These are phyloP conservation scores for Tranzscheliella williamsii DNA, from an alignment of 1,284 basidiomycete species.

Conservation along the genomic window DNA sequence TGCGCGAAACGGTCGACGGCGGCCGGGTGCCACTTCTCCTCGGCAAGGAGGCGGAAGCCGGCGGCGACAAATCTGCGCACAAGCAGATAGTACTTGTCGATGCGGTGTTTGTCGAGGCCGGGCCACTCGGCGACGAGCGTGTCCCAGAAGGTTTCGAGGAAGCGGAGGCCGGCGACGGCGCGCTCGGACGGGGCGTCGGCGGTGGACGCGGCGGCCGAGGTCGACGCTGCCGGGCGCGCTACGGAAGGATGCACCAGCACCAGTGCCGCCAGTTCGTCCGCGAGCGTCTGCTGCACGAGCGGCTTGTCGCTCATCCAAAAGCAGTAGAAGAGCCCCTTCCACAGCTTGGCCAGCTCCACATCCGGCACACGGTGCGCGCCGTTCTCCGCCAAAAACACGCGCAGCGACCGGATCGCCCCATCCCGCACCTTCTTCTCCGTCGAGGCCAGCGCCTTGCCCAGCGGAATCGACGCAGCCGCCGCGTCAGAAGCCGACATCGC, in stretches of 20 bases:
- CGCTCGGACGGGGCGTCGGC: background rate
- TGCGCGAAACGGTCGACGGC: constrained; percentile 20
- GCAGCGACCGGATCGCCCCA: constrained; percentile 78
- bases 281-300: constrained; percentile 88
- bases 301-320: constrained; percentile 99
- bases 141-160: constrained; percentile 87
- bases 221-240: too few species aligned
- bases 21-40: constrained; percentile 70
- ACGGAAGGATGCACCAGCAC: constrained; percentile 33
- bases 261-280: constrained; percentile 80
- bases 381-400: constrained; percentile 65
- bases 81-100: constrained; percentile 94
- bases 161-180: constrained; percentile 70
- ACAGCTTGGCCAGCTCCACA: constrained; percentile 84
- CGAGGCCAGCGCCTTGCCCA: constrained; percentile 49
- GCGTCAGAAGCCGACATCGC: too few species aligned
- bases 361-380: constrained; percentile 65
- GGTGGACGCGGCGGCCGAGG: background rate
- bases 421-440: constrained; percentile 72
- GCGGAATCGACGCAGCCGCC: constrained; percentile 29
- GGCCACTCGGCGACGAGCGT: constrained; percentile 86
- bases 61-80: constrained; percentile 84
- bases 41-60: constrained; percentile 77
- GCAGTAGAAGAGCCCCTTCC: constrained; percentile 96
- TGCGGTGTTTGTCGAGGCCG: constrained; percentile 78